Base-by-base conservation (phyloP, 805 yeast genomes). In the Saccharomyces paradoxus region DNA sequence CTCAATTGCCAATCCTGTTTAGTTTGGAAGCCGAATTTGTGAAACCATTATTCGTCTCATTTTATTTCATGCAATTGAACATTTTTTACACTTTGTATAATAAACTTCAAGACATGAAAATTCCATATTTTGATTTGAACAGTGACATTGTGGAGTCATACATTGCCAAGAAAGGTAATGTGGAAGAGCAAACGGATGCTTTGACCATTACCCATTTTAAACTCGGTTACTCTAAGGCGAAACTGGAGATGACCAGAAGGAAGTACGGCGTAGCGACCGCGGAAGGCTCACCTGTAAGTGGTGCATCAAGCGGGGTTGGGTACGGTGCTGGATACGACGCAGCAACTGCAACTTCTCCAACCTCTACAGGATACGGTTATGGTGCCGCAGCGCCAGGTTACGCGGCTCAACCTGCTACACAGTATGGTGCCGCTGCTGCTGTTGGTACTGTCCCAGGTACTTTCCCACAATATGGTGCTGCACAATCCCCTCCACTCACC, bases 21-120 rank as follows among this genome's bases (percentile, higher is more conserved):
- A 82, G 81, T 64, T 77, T 94, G 72, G 97, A 94, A 71, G 87
- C 90, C 4, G 94, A 90, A 64, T 89, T 94, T 68, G 91, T 94
- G 68, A 86, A 84, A 67, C 99, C 99, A 21, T 77, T 94, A 64
- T 94, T 94, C 74, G 94, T 92, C 64, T 86, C 95, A 53, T 85
- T 94, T 71, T 94, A 94, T 74, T 94, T 83, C 78, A 94, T 94
- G 98, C 99, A 94, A 76, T 81, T 94, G 76, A 94, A 94, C 75
- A 89, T 94, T 55, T 94, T 91, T 72, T 94, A 94, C 78, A 90
- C 97, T 1, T 77, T 94, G 58, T 91, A 88, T 76, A 86, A 80
- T 67, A 81, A 87, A 64, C 88, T 92, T 89, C 96, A 92, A 73
- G 96, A 89, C 68, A 84, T 92, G 87, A 90, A 94, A 74, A 94